These are phyloP conservation scores for Rhodotorula kratochvilovae DNA, from an alignment of 768 basidiomycete genomes.

Conservation along the genomic window DNA sequence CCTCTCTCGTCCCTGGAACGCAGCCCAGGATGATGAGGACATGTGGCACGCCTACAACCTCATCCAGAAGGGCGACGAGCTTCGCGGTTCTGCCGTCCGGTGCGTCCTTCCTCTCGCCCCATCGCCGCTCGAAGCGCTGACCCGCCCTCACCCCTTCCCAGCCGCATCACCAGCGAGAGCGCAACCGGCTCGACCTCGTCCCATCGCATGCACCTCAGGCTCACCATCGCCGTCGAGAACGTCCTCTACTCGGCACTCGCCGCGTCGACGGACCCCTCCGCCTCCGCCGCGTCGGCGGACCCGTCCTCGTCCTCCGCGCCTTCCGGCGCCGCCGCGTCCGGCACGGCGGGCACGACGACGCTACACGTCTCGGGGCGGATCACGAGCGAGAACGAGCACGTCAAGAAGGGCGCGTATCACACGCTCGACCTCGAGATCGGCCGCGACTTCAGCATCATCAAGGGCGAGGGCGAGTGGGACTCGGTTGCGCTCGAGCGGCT, in stretches of 20 bases:
- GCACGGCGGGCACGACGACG: slow-evolving; percentile 48
- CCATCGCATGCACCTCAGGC: slow-evolving; percentile 73
- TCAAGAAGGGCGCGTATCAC: slow-evolving; percentile 87
- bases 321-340: slow-evolving; percentile 47
- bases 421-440: slow-evolving; percentile 90
- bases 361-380: slow-evolving; percentile 85
- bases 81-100: slow-evolving; percentile 34
- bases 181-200: slow-evolving; percentile 92
- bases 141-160: neutral
- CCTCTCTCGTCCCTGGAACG: too few relatives aligned
- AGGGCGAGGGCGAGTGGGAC: slow-evolving; percentile 78
- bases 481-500: slow-evolving; percentile 75
- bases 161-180: slow-evolving; percentile 80
- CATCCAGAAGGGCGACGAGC: slow-evolving; percentile 56
- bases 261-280: slow-evolving; percentile 46
- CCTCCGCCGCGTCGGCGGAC: slow-evolving; percentile 53
- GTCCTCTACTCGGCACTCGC: slow-evolving; percentile 76
- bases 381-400: slow-evolving; percentile 76
- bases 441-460: slow-evolving; percentile 83
- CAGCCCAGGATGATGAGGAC: slow-evolving; percentile 91
- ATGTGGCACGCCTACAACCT: slow-evolving; percentile 99
- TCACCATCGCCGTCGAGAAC: slow-evolving; percentile 74
- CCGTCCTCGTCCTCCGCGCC: slow-evolving; percentile 41
- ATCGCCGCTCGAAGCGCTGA: neutral
- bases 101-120: neutral